phyloP scores from a whole-genome alignment of 148 eudicot genomes.

The Rhododendron ovatum region DNA sequence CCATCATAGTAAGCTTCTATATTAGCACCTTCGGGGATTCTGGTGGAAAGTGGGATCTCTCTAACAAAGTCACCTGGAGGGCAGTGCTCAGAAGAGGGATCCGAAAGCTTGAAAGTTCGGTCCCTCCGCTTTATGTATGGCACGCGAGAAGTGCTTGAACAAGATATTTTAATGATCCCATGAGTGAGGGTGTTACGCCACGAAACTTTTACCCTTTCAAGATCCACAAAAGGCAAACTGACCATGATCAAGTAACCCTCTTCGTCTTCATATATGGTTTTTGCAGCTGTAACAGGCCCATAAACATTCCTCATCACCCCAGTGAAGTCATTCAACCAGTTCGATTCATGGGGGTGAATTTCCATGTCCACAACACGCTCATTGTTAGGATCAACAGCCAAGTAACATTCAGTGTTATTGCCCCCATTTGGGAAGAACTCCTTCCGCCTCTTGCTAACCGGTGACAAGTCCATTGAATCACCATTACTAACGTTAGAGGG shows the following conservation, averaged over 20 bases:
- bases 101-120: conserved; percentile 47
- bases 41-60: conserved; percentile 48
- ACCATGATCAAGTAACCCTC: conserved; percentile 38
- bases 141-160: conserved; percentile 38
- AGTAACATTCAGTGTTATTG: conserved; percentile 28
- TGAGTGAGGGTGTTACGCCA: conserved; percentile 52
- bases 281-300: conserved; percentile 58
- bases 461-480: conserved; percentile 37
- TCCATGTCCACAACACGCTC: conserved; percentile 25
- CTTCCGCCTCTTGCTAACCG: conserved; percentile 42
- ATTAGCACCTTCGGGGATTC: conserved; percentile 58
- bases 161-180: conserved; percentile 50
- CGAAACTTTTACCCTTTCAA: conserved; percentile 46
- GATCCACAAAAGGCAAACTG: conserved; percentile 56
- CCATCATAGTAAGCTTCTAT: conserved; percentile 57
- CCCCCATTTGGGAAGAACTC: conserved; percentile 31
- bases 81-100: conserved; percentile 52
- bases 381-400: conserved; percentile 28
- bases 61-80: conserved; percentile 58
- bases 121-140: conserved; percentile 41
- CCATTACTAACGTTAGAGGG: conserved; percentile 31
- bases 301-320: conserved; percentile 44
- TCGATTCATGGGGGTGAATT: conserved; percentile 31
- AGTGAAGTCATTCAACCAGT: conserved; percentile 41
- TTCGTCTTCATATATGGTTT: conserved; percentile 52